A percentile compares a stretch with the other conserved stretches of the same genome.
phyloP scores from a whole-genome alignment of 805 yeast genomes.

The Lachancea quebecensis region DNA sequence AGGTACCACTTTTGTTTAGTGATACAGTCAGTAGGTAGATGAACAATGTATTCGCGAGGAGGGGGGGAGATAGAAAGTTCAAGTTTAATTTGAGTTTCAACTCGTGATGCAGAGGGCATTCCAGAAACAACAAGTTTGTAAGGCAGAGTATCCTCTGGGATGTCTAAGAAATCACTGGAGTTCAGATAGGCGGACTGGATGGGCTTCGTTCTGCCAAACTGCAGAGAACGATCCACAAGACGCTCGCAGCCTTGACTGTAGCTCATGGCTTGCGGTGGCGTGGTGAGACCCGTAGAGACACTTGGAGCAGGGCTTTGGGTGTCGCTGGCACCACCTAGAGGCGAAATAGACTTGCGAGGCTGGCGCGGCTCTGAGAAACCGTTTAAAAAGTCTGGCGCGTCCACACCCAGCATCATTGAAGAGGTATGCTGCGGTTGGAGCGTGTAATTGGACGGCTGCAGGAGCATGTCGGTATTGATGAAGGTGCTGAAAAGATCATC shows the following conservation, averaged over 20 bases:
- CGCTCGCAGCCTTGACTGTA: slow-evolving; percentile 14
- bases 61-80: slow-evolving; percentile 64
- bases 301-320: neutral
- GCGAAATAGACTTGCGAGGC: neutral
- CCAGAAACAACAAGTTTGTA: slow-evolving; percentile 49
- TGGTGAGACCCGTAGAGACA: neutral
- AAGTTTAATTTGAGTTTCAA: slow-evolving; percentile 90
- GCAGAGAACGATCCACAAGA: slow-evolving; percentile 15
- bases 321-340: neutral
- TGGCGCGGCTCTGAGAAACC: neutral
- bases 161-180: slow-evolving; percentile 25
- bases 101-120: slow-evolving; percentile 78
- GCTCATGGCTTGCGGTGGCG: slow-evolving; percentile 3
- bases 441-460: slow-evolving; percentile 8
- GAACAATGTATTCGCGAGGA: slow-evolving; percentile 65
- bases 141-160: slow-evolving; percentile 28
- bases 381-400: neutral
- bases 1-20: slow-evolving; percentile 81
- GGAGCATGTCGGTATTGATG: slow-evolving; percentile 19
- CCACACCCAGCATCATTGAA: neutral
- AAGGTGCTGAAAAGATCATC: slow-evolving; percentile 21
- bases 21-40: slow-evolving; percentile 80
- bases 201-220: slow-evolving; percentile 21
- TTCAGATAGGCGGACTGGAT: slow-evolving; percentile 15
- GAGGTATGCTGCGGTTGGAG: slow-evolving; percentile 5